Evolutionary conservation across 805 yeast genomes (phyloP).

Genomic region (Cyberlindnera euphorbiae): DNA sequence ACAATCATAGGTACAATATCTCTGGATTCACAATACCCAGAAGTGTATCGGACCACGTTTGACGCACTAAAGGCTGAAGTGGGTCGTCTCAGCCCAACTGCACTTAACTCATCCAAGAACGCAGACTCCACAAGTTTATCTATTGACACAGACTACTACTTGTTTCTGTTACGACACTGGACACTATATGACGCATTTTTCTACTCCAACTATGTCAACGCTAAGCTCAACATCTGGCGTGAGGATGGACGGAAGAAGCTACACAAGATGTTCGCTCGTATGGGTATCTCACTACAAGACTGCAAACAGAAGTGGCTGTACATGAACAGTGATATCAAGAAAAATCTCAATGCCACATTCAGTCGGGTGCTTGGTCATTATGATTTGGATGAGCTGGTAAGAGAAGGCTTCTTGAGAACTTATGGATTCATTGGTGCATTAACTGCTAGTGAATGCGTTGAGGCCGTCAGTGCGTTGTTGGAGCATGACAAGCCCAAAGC

Average conservation of each 20-base stretch:
- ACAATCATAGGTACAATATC: conserved; percentile 87
- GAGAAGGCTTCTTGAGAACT: conserved; percentile 82
- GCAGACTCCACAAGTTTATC: conserved; percentile 45
- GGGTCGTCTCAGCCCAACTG: conserved; percentile 51
- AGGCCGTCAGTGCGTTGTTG: conserved; percentile 76
- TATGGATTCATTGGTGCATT: conserved; percentile 85
- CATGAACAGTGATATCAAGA: conserved; percentile 75
- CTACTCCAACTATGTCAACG: conserved; percentile 87
- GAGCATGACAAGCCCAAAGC: conserved; percentile 51
- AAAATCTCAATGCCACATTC: conserved; percentile 64
- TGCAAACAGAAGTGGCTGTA: conserved; percentile 92
- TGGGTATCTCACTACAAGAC: conserved; percentile 89
- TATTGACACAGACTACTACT: conserved; percentile 77
- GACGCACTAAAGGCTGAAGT: conserved; percentile 84
- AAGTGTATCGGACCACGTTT: conserved; percentile 63
- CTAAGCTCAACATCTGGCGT: conserved; percentile 83
- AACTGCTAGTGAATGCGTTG: conserved; percentile 91
- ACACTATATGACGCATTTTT: conserved; percentile 85
- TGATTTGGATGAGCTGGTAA: conserved; percentile 75
- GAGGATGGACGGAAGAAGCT: conserved; percentile 84
- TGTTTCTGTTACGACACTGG: conserved; percentile 89
- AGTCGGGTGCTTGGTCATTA: conserved; percentile 64
- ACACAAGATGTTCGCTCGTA: conserved; percentile 89
- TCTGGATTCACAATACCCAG: conserved; percentile 66
- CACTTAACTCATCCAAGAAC: conserved; percentile 28